Evolutionary conservation across 768 basidiomycete genomes (phyloP).

Genomic region (Mycena vitilis): DNA sequence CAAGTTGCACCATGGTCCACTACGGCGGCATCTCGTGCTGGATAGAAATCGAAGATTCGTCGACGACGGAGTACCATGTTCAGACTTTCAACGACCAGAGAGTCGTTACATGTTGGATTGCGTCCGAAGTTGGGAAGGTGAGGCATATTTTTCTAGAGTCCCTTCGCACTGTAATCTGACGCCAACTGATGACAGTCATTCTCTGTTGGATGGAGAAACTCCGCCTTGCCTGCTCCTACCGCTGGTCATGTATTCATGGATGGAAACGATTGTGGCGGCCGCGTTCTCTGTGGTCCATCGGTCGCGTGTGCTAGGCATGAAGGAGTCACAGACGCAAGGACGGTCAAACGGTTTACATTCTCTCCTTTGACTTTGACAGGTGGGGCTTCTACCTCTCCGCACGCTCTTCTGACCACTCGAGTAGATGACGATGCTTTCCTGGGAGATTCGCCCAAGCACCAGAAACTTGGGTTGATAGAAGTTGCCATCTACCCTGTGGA

Average conservation of each 20-base stretch:
- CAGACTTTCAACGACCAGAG: conserved; percentile 1
- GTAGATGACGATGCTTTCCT: conserved; percentile 28
- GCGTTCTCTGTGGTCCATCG: conserved; percentile 17
- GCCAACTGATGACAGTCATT: conserved; percentile 15
- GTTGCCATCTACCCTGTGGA: conserved; percentile 16
- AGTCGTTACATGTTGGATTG: conserved; percentile 29
- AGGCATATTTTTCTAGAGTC: not conserved
- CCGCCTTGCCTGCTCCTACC: not conserved
- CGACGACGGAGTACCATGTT: conserved; percentile 2
- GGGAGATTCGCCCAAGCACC: not conserved
- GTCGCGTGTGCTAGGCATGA: not conserved
- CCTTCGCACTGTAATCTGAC: not conserved
- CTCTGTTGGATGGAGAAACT: conserved; percentile 26
- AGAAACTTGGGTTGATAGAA: conserved; percentile 21
- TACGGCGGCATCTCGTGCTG: conserved; percentile 15
- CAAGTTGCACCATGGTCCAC: conserved; percentile 6
- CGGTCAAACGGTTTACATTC: conserved; percentile 21
- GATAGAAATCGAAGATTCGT: conserved; percentile 14
- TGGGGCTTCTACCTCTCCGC: not conserved
- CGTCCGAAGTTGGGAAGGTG: conserved; percentile 28
- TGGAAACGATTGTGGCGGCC: conserved; percentile 27
- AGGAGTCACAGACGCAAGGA: conserved; percentile 21
- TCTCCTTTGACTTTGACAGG: conserved; percentile 15
- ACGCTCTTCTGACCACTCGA: not conserved
- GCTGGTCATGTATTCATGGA: conserved; percentile 29